phyloP scores from a whole-genome alignment of 352 stramenopile species.

The Chrysophaeum taylorii region DNA sequence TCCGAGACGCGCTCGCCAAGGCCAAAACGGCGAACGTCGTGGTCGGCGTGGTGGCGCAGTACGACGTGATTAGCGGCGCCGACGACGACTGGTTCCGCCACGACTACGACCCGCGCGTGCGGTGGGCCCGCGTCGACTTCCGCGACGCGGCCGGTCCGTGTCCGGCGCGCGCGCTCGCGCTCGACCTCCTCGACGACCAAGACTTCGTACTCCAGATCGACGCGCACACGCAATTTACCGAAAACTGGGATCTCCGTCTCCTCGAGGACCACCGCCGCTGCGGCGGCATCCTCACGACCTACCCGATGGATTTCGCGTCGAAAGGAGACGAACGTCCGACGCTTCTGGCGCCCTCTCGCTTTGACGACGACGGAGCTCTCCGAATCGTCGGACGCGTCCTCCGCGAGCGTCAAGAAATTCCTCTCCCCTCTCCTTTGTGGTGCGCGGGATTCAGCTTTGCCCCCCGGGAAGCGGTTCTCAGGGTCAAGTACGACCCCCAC shows the following conservation, averaged over 20 bases:
- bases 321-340: constrained; percentile 44
- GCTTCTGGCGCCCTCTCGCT: constrained; percentile 45
- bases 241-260: constrained; percentile 74
- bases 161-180: constrained; percentile 61
- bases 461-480: constrained; percentile 21
- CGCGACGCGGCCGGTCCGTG: constrained; percentile 70
- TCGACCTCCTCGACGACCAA: constrained; percentile 65
- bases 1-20: constrained; percentile 55
- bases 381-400: constrained; percentile 41
- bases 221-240: constrained; percentile 76
- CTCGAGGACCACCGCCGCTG: constrained; percentile 55
- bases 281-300: constrained; percentile 73
- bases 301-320: constrained; percentile 46
- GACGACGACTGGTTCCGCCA: constrained; percentile 18
- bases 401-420: background rate
- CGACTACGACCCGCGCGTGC: constrained; percentile 24
- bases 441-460: constrained; percentile 59
- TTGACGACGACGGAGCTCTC: constrained; percentile 43
- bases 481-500: constrained; percentile 67
- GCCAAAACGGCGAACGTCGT: constrained; percentile 55
- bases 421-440: constrained; percentile 35
- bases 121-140: constrained; percentile 49
- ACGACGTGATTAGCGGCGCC: constrained; percentile 45
- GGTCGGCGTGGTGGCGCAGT: constrained; percentile 73
- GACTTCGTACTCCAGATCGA: constrained; percentile 84